Percentiles rank a stretch among this genome's conserved stretches.
These are phyloP conservation scores for Neonectria hederae DNA, from an alignment of 2,329 filamentous ascomycete genomes.

Conservation along the genomic window DNA sequence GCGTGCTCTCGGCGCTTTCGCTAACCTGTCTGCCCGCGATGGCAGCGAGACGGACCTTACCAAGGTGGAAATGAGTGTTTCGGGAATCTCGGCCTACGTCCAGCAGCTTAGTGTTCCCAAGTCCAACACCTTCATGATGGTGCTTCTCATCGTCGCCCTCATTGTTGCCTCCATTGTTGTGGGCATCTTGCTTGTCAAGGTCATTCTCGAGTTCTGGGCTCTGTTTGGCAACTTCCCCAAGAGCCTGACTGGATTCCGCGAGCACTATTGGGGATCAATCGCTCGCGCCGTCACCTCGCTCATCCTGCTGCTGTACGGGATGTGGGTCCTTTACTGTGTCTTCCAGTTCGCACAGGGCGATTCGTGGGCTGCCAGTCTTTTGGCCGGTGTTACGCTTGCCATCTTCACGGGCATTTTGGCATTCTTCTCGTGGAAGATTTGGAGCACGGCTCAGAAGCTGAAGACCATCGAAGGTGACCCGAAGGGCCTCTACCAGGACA, in stretches of 20 bases:
- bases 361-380: constrained; percentile 88
- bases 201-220: constrained; percentile 90
- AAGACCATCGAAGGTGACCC: constrained; percentile 80
- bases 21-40: constrained; percentile 63
- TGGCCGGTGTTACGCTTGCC: constrained; percentile 83
- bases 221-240: constrained; percentile 89
- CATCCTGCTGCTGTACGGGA: constrained; percentile 89
- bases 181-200: constrained; percentile 87
- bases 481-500: constrained; percentile 82
- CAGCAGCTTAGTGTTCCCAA: constrained; percentile 85
- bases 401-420: constrained; percentile 83
- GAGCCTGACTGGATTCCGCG: constrained; percentile 82
- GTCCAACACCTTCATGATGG: constrained; percentile 95
- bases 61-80: constrained; percentile 63
- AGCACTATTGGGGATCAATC: constrained; percentile 95
- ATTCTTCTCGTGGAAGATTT: constrained; percentile 89
- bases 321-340: constrained; percentile 95
- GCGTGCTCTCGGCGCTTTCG: constrained; percentile 60
- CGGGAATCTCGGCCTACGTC: constrained; percentile 83
- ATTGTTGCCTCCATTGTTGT: constrained; percentile 85
- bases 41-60: constrained; percentile 40
- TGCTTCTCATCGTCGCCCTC: constrained; percentile 88
- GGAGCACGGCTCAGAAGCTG: constrained; percentile 75
- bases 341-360: constrained; percentile 95
- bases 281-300: constrained; percentile 89